Evolutionary conservation across 2,329 filamentous ascomycete genomes (phyloP), one percentile per base, ranked within the genome.

Genomic region (Sporothrix phasma): DNA sequence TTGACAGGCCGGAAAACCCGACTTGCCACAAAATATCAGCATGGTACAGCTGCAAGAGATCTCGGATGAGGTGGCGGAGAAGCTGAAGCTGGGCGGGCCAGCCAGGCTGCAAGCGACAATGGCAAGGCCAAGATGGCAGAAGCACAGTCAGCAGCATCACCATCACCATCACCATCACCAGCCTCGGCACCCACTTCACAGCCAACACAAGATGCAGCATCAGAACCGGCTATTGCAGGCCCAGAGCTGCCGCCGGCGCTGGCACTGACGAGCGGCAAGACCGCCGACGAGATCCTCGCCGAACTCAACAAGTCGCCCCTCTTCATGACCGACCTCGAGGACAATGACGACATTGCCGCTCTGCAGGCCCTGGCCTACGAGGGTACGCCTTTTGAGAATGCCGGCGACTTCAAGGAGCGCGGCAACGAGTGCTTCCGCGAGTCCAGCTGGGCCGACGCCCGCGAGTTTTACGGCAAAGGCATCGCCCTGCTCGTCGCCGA

Each of bases 301-400:
- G 83, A 85, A 58, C 75, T 86, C 47, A 84, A 84, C 73, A 79
- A 80, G 72, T 83, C 80, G 37, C 94, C 94, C 6, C 82, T 99
- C 43, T 99, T 99, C 80, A 99, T 99, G 94, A 97, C 92, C 34
- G 87, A 90, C 69, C 81, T 97, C 39, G 90, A 90, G 70, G 89
- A 95, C 68, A 96, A 96, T 72, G 80, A 88, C 67, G 86, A 89
- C 69, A 80, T 96, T 0, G 92, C 95, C 70, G 95, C 94, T 0
- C 81, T 99, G 66, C 88, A 90, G 73, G 93, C 94, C 0, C 79
- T 99, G 45, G 90, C 91, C 34, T 96, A 97, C 73, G 94, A 99
- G 77, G 95, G 94, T 22, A 92, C 92, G 8, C 86, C 90, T 58
- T 81, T 87, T 10, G 93, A 97, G 74, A 88, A 96, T 67, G 89